These are phyloP conservation scores for Solanum raphanifolium DNA, from an alignment of 257 asterid genomes.

Conservation along the genomic window DNA sequence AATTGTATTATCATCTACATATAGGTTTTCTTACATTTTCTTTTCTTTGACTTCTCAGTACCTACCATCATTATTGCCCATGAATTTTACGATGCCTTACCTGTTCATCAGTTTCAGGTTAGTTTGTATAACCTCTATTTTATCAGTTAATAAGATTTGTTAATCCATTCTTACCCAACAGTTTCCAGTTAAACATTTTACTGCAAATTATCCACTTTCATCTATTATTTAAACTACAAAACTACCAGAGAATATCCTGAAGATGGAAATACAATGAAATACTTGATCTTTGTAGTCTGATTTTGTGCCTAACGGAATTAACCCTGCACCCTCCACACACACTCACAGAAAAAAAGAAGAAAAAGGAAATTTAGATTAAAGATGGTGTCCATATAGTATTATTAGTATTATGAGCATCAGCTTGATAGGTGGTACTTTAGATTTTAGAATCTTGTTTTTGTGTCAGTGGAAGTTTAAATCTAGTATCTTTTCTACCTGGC, in stretches of 20 bases:
- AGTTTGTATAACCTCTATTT: slow-evolving; percentile 2
- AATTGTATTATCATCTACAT: neutral
- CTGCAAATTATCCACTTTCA: neutral
- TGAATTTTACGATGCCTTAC: slow-evolving; percentile 95
- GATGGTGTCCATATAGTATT: neutral
- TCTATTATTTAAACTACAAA: neutral
- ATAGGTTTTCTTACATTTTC: neutral
- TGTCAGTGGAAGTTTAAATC: neutral
- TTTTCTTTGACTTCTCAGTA: slow-evolving; percentile 32
- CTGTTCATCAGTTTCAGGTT: slow-evolving; percentile 99
- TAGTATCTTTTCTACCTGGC: neutral
- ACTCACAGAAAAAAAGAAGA: neutral
- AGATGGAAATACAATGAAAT: neutral
- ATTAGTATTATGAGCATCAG: neutral
- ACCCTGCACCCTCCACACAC: neutral
- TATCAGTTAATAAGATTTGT: neutral
- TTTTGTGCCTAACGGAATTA: neutral
- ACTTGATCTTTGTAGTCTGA: neutral
- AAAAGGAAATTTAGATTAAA: neutral
- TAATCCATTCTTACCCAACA: neutral
- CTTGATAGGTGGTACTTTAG: neutral
- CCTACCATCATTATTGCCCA: slow-evolving; percentile 88
- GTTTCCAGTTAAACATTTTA: neutral
- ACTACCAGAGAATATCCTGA: neutral
- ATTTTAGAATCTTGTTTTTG: neutral